Evolutionary conservation across 257 asterid species (phyloP), one percentile per base, ranked within the genome.

Genomic region (Prunella vulgaris): DNA sequence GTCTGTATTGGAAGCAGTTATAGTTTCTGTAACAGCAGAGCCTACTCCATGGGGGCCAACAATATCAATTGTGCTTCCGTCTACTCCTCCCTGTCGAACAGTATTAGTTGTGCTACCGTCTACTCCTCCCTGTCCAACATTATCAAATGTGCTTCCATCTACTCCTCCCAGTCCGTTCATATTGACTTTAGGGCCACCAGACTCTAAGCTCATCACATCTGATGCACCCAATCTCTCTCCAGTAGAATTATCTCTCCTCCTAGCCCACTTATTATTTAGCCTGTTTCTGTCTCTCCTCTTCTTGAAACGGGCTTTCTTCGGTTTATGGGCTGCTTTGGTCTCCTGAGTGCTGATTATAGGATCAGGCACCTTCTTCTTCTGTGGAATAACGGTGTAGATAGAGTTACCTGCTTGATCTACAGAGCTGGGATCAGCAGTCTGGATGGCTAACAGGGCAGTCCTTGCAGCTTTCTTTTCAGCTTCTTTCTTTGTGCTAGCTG

Each of bases 401-500:
- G 92, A 80, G 77, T 79, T 78, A 66, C 30, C 76, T 7, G 69
- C 51, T 20, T 66, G 74, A 33, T 80, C 78, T 33, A 71, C 79
- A 2, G 86, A 49, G 58, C 14, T 46, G n/a, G 86, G 77, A 9
- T 69, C 59, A 25, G 79, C 81, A 54, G 93, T 81, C 78, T 87
- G 87, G 71, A 93, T 87, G 74, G 99, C 99, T 72, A 89, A 57
- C 78, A 91, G 66, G 44, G 97, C 99, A n/a, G 95, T 91, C 64
- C 99, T 66, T 7, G 99, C 99, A 72, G 96, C 99, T 84, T 94
- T 94, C 33, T 84, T 85, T 78, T 89, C 97, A 27, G 99, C 97
- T 74, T 89, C 96, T 76, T 89, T 94, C 77, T 91, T 94, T 17
- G 96, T 83, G 78, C 78, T 76, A 28, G 99, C 90, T 59, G 90